Base-by-base conservation (phyloP, 2,329 filamentous ascomycete species). In the Talaromyces funiculosus region DNA sequence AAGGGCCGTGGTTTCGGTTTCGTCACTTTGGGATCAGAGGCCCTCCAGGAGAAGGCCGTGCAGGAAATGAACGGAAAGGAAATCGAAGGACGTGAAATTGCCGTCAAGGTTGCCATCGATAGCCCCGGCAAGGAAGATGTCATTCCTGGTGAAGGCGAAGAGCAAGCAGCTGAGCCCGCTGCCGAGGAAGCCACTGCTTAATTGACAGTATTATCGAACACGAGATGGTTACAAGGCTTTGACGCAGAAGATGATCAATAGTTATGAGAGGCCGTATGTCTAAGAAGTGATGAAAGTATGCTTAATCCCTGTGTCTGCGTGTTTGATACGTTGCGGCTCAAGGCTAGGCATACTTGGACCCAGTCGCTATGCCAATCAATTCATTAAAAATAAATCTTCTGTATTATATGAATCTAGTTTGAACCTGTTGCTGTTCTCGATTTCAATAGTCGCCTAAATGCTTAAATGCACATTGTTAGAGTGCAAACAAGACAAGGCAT, bases 1-100 rank as follows among this genome's bases (percentile, higher is more conserved):
- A 99, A 99, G 88, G 94, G 94, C 64, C 94, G 94, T 82, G 94
- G 94, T 67, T 99, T 99, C 77, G 94, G 94, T 68, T 99, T 99
- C 77, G 94, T 99, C 65, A 97, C 92, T 63, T 88, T 99, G 64
- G 89, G 89, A 65, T 95, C 91, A 18, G 93, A 99, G 84, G 92
- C 96, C 80, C 80, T 93, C 72, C 94, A 99, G 84, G 87, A 95
- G 81, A 96, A 97, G 89, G 94, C 94, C 67, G 95, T 97, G 67
- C 75, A 81, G 57, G 94, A 99, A 84, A 99, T 99, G 94, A 97
- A 99, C 80, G 94, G 92, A 81, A 97, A 96, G 87, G 90, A 96
- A 77, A 94, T 99, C 68, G 94, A 97, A 78, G 94, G 93, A 66
- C 93, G 94, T 73, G 93, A 97, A 83, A 99, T 99, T 70, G 94